phyloP scores from a whole-genome alignment of 2,329 filamentous ascomycete species.

The Xylaria sp. region DNA sequence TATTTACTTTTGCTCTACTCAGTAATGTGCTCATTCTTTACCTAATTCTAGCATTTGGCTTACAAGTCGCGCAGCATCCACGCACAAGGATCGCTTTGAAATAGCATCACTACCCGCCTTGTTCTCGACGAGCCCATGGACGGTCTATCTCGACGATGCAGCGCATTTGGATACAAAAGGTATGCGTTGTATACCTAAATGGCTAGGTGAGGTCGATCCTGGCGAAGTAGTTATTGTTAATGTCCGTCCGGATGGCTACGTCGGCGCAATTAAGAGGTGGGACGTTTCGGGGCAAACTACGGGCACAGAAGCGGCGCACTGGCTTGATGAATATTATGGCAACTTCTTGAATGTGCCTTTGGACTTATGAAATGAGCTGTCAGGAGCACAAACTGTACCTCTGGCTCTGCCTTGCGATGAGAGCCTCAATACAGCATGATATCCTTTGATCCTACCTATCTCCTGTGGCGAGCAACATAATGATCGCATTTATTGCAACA shows the following conservation, averaged over 20 bases:
- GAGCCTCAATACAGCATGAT: too few relatives aligned
- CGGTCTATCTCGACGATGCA: conserved; percentile 47
- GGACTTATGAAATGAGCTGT: not conserved
- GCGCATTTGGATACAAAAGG: conserved; percentile 44
- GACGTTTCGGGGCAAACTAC: conserved; percentile 48
- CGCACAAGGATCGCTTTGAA: conserved; percentile 44
- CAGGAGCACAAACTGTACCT: not conserved
- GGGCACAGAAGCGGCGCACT: conserved; percentile 63
- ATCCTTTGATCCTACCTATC: not conserved
- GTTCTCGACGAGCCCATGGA: conserved; percentile 45
- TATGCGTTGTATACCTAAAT: conserved; percentile 44
- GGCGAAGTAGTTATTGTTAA: conserved; percentile 43
- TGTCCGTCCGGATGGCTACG: conserved; percentile 47
- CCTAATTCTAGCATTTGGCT: not conserved
- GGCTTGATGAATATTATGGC: conserved; percentile 66
- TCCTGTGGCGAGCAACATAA: not conserved
- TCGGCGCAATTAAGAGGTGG: conserved; percentile 45
- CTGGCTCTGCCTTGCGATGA: not conserved
- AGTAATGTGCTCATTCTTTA: conserved; percentile 58
- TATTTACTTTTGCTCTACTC: conserved; percentile 76
- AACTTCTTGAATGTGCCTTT: conserved; percentile 60
- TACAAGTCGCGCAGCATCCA: conserved; percentile 40
- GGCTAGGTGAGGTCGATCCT: conserved; percentile 42
- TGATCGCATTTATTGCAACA: not conserved
- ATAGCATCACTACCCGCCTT: conserved; percentile 43